phyloP scores from a whole-genome alignment of 441 rosid species.

The Populus hybrid region DNA sequence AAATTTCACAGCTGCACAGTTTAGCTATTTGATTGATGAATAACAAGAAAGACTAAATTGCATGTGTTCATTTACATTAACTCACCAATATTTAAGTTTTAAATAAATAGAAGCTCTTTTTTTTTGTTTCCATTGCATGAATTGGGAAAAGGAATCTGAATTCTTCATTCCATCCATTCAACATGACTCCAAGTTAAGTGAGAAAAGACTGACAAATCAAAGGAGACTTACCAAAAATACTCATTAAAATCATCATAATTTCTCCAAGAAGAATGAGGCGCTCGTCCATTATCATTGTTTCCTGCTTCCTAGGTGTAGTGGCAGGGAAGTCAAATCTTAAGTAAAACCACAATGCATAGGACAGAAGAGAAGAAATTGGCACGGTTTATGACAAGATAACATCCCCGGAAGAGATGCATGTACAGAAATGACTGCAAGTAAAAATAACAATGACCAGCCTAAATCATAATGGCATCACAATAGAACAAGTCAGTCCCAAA shows the following conservation, averaged over 20 bases:
- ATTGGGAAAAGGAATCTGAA: not conserved
- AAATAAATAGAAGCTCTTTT: not conserved
- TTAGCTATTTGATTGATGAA: not conserved
- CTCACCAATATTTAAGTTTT: not conserved
- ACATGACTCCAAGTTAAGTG: not conserved
- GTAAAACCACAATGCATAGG: not conserved
- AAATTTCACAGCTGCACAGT: not conserved
- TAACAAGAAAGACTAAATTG: not conserved
- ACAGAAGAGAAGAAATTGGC: not conserved
- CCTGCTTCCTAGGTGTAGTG: constrained; percentile 68
- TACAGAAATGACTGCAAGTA: not conserved
- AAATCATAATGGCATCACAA: not conserved
- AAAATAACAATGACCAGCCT: not conserved
- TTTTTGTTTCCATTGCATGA: not conserved
- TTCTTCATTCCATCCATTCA: not conserved
- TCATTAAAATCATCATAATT: constrained; percentile 97
- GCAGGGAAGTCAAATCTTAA: constrained; percentile 7
- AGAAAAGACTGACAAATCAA: not conserved
- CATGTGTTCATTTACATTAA: not conserved
- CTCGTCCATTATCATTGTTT: constrained; percentile 89
- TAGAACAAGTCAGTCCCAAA: not conserved
- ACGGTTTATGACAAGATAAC: constrained; percentile 1
- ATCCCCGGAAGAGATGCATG: not conserved
- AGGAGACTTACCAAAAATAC: constrained; percentile 68
- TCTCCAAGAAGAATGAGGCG: constrained; percentile 97